phyloP scores from a whole-genome alignment of 164 flowering plant species.

The Cinnamomum micranthum region DNA sequence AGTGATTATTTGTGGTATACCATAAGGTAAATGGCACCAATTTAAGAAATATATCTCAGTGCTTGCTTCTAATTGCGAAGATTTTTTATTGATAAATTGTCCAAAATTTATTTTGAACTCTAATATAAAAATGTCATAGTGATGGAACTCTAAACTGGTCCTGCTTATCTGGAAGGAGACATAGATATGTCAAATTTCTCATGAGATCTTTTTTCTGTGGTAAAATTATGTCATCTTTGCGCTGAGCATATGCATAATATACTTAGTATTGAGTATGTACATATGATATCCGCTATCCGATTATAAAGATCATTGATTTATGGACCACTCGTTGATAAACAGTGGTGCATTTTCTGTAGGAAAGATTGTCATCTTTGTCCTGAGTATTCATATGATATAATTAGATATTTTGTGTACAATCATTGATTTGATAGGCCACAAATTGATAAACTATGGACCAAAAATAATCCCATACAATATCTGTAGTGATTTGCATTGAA shows the following conservation, averaged over 20 bases:
- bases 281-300: neutral
- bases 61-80: neutral
- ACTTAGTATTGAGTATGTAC: neutral
- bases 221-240: neutral
- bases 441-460: no score
- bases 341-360: no score
- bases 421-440: neutral
- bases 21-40: constrained; percentile 30
- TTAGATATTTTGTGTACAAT: no score
- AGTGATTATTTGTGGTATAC: constrained; percentile 68
- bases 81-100: neutral
- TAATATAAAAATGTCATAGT: neutral
- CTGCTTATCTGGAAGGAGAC: neutral
- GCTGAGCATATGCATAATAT: neutral
- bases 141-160: neutral
- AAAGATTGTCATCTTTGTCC: no score
- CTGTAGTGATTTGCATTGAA: neutral
- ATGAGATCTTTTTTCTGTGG: neutral
- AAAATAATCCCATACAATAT: neutral
- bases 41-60: neutral
- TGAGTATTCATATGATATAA: no score
- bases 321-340: no score
- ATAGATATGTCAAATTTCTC: neutral
- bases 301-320: no score
- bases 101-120: neutral